Evolutionary conservation across 2,329 filamentous ascomycete genomes (phyloP).

Genomic region (Botrytis sinoallii): DNA sequence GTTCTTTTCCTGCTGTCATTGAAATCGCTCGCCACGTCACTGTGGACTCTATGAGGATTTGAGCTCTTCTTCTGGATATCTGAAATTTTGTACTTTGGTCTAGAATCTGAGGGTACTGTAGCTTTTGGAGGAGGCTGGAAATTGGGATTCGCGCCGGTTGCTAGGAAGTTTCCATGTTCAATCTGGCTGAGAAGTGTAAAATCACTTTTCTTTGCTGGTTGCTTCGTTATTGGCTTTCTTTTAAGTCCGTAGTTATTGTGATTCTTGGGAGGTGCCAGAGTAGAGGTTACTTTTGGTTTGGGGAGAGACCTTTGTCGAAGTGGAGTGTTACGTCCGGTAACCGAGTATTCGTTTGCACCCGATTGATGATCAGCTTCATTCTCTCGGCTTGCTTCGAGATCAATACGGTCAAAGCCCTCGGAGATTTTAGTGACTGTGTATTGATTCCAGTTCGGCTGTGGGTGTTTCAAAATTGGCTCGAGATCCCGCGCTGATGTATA

Average conservation of each 20-base stretch:
- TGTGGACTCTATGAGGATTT: not conserved
- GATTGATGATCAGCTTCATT: not conserved
- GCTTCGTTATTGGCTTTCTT: not conserved
- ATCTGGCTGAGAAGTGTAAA: not conserved
- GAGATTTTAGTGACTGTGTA: not conserved
- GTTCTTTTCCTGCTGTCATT: not conserved
- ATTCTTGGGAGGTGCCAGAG: not conserved
- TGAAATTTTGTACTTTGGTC: not conserved
- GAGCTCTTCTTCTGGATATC: not conserved
- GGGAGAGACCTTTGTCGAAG: not conserved
- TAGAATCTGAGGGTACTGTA: not conserved
- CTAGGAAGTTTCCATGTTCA: not conserved
- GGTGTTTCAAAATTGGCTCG: accelerated
- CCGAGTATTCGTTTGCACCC: not conserved
- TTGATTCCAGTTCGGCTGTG: not conserved
- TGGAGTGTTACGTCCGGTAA: not conserved
- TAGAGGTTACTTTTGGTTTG: not conserved
- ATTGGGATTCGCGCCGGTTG: not conserved
- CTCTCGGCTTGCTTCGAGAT: not conserved
- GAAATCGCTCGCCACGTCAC: not conserved
- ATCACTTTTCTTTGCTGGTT: not conserved
- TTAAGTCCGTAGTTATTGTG: not conserved
- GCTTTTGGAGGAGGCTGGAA: not conserved
- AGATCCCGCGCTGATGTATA: too few relatives aligned
- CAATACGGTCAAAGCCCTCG: not conserved